phyloP scores from a whole-genome alignment of 1,284 basidiomycete genomes.

The Amylostereum areolatum region DNA sequence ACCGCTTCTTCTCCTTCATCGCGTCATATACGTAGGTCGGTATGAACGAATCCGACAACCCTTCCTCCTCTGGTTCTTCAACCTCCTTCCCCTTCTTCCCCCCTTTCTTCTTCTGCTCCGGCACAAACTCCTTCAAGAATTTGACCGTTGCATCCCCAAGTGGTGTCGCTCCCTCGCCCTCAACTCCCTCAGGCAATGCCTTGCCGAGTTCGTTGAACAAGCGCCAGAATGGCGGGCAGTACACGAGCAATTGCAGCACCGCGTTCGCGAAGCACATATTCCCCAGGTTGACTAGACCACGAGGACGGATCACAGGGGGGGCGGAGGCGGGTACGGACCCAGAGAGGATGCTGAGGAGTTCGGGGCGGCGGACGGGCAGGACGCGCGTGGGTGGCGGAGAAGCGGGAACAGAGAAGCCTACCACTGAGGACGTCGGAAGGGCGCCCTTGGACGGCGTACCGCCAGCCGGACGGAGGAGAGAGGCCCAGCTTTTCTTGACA shows the following conservation, averaged over 20 bases:
- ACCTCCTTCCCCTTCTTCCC: constrained; percentile 27
- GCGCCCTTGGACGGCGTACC: constrained; percentile 29
- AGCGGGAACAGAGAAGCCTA: constrained; percentile 64
- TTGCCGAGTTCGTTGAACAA: constrained; percentile 73
- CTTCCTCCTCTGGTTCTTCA: constrained; percentile 33
- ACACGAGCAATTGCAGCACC: constrained; percentile 86
- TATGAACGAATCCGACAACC: constrained; percentile 67
- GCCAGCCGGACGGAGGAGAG: constrained; percentile 48
- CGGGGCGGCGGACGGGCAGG: constrained; percentile 41
- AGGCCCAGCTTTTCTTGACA: constrained; percentile 71
- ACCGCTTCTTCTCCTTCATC: constrained; percentile 92
- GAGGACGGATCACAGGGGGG: constrained; percentile 48
- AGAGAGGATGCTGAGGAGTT: constrained; percentile 52
- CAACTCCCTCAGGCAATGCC: constrained; percentile 30
- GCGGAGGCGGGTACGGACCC: constrained; percentile 20
- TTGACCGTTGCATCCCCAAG: constrained; percentile 80
- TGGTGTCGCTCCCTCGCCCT: constrained; percentile 49
- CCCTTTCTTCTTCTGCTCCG: constrained; percentile 32
- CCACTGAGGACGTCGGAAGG: constrained; percentile 57
- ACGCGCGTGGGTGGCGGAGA: constrained; percentile 26
- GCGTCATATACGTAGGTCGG: constrained; percentile 92
- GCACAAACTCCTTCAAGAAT: constrained; percentile 78
- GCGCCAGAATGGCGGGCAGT: constrained; percentile 81
- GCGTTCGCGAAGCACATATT: constrained; percentile 99
- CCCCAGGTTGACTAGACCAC: constrained; percentile 91